phyloP scores from a whole-genome alignment of 2,329 filamentous ascomycete species.

The Coniochaeta sp. region DNA sequence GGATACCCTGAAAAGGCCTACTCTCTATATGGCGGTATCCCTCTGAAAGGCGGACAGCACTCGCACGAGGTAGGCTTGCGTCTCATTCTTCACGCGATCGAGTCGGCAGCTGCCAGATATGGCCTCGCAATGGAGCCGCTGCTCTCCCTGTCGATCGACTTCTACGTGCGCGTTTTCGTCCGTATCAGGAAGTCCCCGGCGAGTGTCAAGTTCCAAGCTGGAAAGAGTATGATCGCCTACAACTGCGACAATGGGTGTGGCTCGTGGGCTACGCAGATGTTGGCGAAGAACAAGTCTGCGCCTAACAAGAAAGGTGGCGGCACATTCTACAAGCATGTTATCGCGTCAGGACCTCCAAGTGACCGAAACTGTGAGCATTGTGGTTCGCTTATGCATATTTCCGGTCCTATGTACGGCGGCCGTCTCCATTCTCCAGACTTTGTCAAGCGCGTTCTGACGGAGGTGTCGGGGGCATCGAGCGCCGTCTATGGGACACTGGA shows the following conservation, averaged over 20 bases:
- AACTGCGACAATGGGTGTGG: constrained; percentile 87
- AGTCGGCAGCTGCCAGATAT: constrained; percentile 73
- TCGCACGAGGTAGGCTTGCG: constrained; percentile 87
- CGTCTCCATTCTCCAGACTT: constrained; percentile 80
- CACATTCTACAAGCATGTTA: constrained; percentile 69
- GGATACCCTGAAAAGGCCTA: constrained; percentile 93
- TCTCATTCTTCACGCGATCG: constrained; percentile 75
- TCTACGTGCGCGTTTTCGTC: constrained; percentile 86
- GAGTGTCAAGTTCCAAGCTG: constrained; percentile 82
- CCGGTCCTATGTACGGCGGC: constrained; percentile 92
- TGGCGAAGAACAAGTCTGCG: constrained; percentile 61
- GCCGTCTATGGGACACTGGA: constrained; percentile 71
- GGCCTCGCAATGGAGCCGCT: constrained; percentile 85
- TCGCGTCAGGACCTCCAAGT: constrained; percentile 62
- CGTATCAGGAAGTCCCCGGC: constrained; percentile 71
- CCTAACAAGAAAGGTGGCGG: constrained; percentile 63
- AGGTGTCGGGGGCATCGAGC: constrained; percentile 58
- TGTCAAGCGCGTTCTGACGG: constrained; percentile 67
- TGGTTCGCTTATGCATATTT: constrained; percentile 76
- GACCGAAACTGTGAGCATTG: constrained; percentile 72
- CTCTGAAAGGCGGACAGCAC: constrained; percentile 75
- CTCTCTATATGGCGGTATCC: constrained; percentile 85
- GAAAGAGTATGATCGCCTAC: constrained; percentile 89
- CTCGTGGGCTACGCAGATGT: constrained; percentile 77
- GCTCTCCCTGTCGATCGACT: constrained; percentile 90